Evolutionary conservation across 129 eudicot genomes (phyloP), one percentile per base, ranked within the genome.

Genomic region (Flaveria brownii): DNA sequence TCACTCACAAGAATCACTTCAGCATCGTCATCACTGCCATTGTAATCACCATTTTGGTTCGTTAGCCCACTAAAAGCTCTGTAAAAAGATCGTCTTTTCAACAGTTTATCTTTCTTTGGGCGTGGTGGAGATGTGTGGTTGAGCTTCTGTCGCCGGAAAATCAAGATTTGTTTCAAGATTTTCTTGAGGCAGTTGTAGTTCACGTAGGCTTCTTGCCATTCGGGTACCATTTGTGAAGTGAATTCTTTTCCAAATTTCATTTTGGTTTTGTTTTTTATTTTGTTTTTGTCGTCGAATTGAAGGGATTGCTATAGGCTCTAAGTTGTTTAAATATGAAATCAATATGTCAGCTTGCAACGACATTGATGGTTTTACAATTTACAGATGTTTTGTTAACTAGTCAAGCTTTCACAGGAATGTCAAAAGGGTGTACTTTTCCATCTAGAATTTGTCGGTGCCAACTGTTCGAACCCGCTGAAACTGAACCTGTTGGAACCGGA

Each of bases 191-290:
- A 11, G 60, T 77, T 80, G 86, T 90, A 85, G 50, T 87, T 85
- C 88, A 90, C 77, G 84, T 90, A 90, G 16, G 87, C 90, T 71
- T 71, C 85, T 30, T 85, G 80, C 96, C 96, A 90, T 84, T 90
- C 90, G 9, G 78, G 90, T 55, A 90, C 92, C 92, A 82, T 85
- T 16, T 87, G 96, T 45, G 90, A 83, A 46, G 88, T 56, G 15
- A 81, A 80, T 75, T 87, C 90, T 77, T 87, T 87, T 30, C 86
- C 96, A 23, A 87, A 87, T 75, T 90, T 90, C 96, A 90, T 90
- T 63, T 61, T 70, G 1, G 0, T 17, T 46, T 65, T 17, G 33
- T 20, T 20, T 20, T 20, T 20, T 20, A 85, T 90, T 63, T 61
- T 65, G 1, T 0, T 17, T 46, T 65, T 17, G 22, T 15, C 4